phyloP scores from a whole-genome alignment of 2,329 filamentous ascomycete species.

The Pseudogymnoascus sp. region DNA sequence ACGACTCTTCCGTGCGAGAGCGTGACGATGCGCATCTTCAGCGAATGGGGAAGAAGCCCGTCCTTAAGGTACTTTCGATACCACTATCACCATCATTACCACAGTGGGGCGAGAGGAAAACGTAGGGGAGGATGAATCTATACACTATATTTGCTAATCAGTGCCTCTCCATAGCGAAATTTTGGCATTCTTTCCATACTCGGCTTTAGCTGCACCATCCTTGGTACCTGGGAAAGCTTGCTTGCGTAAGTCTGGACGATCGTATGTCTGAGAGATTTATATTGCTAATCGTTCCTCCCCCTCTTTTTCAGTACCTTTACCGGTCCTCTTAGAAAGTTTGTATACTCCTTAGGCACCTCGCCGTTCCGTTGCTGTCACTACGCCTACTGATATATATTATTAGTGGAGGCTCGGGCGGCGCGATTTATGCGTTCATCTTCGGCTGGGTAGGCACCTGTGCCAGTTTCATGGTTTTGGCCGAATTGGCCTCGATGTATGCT shows the following conservation, averaged over 20 bases:
- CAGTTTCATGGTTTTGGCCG: background rate
- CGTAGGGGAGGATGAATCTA: background rate
- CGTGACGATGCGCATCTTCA: background rate
- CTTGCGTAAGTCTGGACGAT: conserved; percentile 30
- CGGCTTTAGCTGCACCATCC: conserved; percentile 37
- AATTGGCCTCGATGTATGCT: conserved; percentile 16
- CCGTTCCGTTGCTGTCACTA: background rate
- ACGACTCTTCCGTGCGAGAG: background rate
- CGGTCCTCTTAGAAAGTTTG: background rate
- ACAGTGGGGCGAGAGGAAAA: background rate
- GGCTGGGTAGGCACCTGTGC: background rate
- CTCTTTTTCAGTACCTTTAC: background rate
- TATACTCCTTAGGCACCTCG: background rate
- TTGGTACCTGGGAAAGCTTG: conserved; percentile 38
- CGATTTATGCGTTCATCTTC: background rate
- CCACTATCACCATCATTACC: background rate
- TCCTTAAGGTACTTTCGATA: background rate
- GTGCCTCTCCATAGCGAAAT: conserved; percentile 31
- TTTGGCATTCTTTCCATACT: conserved; percentile 40
- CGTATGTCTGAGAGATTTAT: background rate
- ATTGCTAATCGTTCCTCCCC: background rate
- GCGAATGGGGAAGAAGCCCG: background rate
- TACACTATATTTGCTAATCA: background rate
- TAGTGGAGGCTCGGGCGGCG: background rate
- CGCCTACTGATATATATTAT: background rate